Percentiles rank a stretch among this genome's conserved stretches.
phyloP scores from a whole-genome alignment of 2,329 filamentous ascomycete genomes.

The Seiridium unicorne region DNA sequence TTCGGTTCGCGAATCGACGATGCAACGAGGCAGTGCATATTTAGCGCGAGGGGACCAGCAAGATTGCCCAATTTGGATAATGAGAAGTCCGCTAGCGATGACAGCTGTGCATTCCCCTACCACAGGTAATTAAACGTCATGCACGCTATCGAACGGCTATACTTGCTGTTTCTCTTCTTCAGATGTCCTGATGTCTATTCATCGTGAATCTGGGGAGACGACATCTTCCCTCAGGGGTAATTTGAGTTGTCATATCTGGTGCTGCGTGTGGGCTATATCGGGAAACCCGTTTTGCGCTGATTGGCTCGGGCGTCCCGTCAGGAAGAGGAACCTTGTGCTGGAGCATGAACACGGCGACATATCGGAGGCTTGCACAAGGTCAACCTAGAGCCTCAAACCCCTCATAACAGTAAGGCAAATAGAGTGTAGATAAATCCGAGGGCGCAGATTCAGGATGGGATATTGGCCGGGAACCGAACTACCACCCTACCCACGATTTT shows the following conservation, averaged over 20 bases:
- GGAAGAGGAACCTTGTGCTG: slow-evolving; percentile 1
- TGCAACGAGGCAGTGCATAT: background rate
- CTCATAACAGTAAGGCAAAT: background rate
- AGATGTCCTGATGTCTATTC: background rate
- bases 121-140: background rate
- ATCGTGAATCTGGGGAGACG: background rate
- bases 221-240: background rate
- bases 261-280: background rate
- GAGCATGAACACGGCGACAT: background rate
- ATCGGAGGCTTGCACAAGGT: background rate
- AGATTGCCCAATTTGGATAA: background rate
- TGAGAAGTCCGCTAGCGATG: background rate
- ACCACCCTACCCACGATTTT: background rate
- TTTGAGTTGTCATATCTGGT: background rate
- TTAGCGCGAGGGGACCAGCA: background rate
- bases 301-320: background rate
- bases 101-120: background rate
- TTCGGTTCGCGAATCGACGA: background rate
- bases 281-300: background rate
- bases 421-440: background rate
- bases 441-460: background rate
- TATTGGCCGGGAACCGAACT: background rate
- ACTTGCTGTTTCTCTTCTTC: background rate
- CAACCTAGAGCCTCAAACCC: background rate
- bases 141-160: background rate